Percentiles rank a stretch among this genome's conserved stretches.
These are phyloP conservation scores for Meira miltonrushii DNA, from an alignment of 1,284 basidiomycete genomes.

Conservation along the genomic window DNA sequence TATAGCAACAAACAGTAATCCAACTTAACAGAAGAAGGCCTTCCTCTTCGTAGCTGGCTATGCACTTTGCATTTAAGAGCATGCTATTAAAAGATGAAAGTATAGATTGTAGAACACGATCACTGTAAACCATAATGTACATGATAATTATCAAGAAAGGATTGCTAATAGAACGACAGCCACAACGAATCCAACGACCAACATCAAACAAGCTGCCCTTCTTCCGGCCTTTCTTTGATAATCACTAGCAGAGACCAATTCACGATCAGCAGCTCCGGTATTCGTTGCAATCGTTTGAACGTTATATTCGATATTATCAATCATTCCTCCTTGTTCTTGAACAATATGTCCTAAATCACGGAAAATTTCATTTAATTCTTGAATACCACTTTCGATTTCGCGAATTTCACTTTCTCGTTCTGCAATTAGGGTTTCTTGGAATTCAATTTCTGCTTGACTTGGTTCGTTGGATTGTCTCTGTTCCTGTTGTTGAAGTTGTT, in stretches of 20 bases:
- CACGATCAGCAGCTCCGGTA: conserved; percentile 76
- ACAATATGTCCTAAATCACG: conserved; percentile 91
- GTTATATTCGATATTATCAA: conserved; percentile 96
- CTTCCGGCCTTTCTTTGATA: conserved; percentile 92
- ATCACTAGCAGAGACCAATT: conserved; percentile 81
- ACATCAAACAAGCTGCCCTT: conserved; percentile 79
- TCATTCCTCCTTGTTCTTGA: conserved; percentile 73
- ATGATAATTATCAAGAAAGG: too few relatives aligned
- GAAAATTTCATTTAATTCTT: conserved; percentile 95
- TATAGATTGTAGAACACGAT: too few relatives aligned
- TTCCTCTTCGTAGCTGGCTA: too few relatives aligned
- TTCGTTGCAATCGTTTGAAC: conserved; percentile 80
- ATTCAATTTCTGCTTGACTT: conserved; percentile 79
- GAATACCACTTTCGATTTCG: conserved; percentile 94
- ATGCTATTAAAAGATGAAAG: too few relatives aligned
- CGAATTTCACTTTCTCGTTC: conserved; percentile 92
- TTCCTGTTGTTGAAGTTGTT: conserved; percentile 42
- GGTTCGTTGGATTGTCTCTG: conserved; percentile 42
- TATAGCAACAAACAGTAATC: too few relatives aligned
- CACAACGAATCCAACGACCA: conserved; percentile 79
- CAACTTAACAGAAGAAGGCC: too few relatives aligned
- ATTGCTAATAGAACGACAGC: conserved; percentile 79
- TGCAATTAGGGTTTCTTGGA: conserved; percentile 90
- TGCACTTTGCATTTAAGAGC: too few relatives aligned
- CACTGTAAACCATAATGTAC: too few relatives aligned